Evolutionary conservation across 2,329 filamentous ascomycete genomes (phyloP), one percentile per base, ranked within the genome.

Genomic region (Colletotrichum trifolii): DNA sequence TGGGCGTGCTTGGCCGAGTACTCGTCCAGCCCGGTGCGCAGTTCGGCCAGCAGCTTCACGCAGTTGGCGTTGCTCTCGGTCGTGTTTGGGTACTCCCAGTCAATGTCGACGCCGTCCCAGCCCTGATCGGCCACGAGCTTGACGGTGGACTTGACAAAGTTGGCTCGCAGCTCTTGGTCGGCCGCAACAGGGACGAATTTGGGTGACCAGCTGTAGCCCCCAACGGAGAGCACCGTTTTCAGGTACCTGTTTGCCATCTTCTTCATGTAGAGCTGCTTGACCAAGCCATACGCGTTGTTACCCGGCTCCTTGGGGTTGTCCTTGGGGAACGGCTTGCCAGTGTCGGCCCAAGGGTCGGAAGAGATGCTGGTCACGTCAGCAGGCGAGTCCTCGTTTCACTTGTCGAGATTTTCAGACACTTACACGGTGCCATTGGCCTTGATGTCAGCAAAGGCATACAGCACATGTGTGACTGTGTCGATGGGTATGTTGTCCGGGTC

Each of bases 181-280:
- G 87, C 87, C 6, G 89, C 87, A 0, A 89, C 89, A 1, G 81
- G 80, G 1, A 91, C 82, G 73, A 97, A 95, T 75, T 93, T 92
- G 69, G 85, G 80, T 2, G 91, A 93, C 77, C 92, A 96, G 0
- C 91, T 94, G 91, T 91, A 96, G 34, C 94, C 93, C 50, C 94
- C 94, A 68, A 97, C 92, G 49, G 88, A 91, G 3, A 97, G 84
- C 15, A 96, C 81, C 1, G 91, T 83, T 74, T 96, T 96, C 59
- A 97, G 75, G 54, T 92, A 86, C 13, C 93, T 89, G 76, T 97
- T 90, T 64, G 83, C 77, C 76, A 94, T 89, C 79, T 97, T 97
- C 46, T 93, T 82, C 7, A 92, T 78, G 74, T 87, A 93, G 1
- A 97, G 81, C 72, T 96, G 92, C 79, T 96, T 96, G 56, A 93